Base-by-base conservation (phyloP, 2,329 filamentous ascomycete species). In the Clarireedia paspali region DNA sequence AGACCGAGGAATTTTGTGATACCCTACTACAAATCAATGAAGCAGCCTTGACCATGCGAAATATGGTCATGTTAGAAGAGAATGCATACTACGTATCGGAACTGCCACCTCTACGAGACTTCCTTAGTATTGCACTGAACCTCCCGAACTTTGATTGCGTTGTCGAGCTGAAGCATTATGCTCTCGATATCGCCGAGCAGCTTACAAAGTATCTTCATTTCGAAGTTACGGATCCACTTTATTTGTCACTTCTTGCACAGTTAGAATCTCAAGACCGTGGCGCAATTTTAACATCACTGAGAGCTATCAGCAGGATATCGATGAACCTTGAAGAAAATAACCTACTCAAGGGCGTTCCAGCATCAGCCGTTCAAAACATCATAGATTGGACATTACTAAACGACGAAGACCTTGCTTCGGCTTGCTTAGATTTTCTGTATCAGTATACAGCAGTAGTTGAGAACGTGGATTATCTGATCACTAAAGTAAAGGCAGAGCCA, bases 61-160 rank as follows among this genome's bases (percentile, higher is more conserved):
- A 99, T 70, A 96, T 99, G 91, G 86, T 91, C n/a, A 88, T 95
- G 71, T 76, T 96, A 20, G 82, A 85, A 23, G 91, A 96, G 60
- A 99, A 99, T 67, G 92, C 92, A 0, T 74, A 80, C 24, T 94
- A 91, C 68, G 80, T 95, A 65, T 81, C 89, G 5, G 83, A 87
- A 24, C 84, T 92, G 58, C 82, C 82, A 15, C 78, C 90, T 1
- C 75, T 95, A 40, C 86, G 87, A 67, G 91, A 96, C 65, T 80
- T 95, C 50, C 76, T 97, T 55, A 88, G 89, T 66, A 88, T 97
- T 60, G 78, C 89, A 24, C 75, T 96, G 46, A 88, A 86, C 63
- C 78, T 96, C 2, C 91, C 91, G 2, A 75, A 81, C 10, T 80
- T 85, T 59, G 81, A 91, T 34, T 78, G 80, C 14, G 77, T 92